Percentiles rank a stretch among this genome's conserved stretches.
phyloP scores from a whole-genome alignment of 2,329 filamentous ascomycete species.

The Paecilomyces variotii region DNA sequence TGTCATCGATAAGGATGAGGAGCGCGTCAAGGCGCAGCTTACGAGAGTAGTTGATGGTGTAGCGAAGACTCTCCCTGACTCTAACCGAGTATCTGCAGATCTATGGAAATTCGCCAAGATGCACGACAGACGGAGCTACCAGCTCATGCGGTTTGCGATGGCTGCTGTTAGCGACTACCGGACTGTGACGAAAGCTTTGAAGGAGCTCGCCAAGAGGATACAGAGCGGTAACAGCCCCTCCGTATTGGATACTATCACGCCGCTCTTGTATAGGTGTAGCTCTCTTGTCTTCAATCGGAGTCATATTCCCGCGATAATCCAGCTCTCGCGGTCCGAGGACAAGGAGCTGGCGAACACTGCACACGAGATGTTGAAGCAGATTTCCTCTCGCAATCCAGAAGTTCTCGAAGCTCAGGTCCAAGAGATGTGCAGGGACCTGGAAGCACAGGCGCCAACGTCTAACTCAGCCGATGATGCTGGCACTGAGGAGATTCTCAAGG shows the following conservation, averaged over 20 bases:
- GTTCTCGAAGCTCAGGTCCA: slow-evolving; percentile 89
- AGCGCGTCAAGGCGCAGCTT: slow-evolving; percentile 60
- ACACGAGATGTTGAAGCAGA: slow-evolving; percentile 84
- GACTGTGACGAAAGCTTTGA: slow-evolving; percentile 81
- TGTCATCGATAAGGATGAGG: slow-evolving; percentile 60
- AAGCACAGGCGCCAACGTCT: slow-evolving; percentile 67
- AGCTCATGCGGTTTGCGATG: slow-evolving; percentile 79
- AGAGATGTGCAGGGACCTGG: slow-evolving; percentile 79
- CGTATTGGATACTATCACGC: slow-evolving; percentile 70
- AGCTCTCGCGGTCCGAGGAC: slow-evolving; percentile 76
- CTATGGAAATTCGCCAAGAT: slow-evolving; percentile 84
- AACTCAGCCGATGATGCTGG: slow-evolving; percentile 60
- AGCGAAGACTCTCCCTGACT: slow-evolving; percentile 67
- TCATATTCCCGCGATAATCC: slow-evolving; percentile 83
- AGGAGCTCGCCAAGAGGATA: slow-evolving; percentile 77
- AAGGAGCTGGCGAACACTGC: slow-evolving; percentile 69
- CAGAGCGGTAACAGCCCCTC: slow-evolving; percentile 55
- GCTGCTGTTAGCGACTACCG: slow-evolving; percentile 83
- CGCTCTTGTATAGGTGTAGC: slow-evolving; percentile 74
- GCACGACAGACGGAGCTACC: slow-evolving; percentile 83
- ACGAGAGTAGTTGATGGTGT: slow-evolving; percentile 66
- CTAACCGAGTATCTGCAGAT: slow-evolving; percentile 62
- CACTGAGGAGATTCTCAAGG: slow-evolving; percentile 86
- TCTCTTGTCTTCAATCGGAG: slow-evolving; percentile 89
- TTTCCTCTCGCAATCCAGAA: slow-evolving; percentile 79